Evolutionary conservation across 106 monocot genomes (phyloP).

Genomic region (Dactylorhiza incarnata): DNA sequence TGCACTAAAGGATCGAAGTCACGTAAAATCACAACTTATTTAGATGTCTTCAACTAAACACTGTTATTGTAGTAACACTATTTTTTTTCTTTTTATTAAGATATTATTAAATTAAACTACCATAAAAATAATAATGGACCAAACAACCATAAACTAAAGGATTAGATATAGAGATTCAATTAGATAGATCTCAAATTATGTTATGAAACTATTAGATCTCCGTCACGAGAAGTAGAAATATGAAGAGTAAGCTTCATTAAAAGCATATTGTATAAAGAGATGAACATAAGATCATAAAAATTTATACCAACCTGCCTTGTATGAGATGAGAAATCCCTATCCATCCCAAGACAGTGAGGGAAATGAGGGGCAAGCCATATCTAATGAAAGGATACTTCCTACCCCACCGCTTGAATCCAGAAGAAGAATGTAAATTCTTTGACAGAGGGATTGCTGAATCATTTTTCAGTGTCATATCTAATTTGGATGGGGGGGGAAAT

Average conservation of each 20-base stretch:
- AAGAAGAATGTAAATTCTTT: conserved; percentile 34
- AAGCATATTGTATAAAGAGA: neutral
- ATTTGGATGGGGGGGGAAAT: neutral
- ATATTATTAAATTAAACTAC: too few relatives aligned
- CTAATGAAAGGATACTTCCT: conserved; percentile 70
- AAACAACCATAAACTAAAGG: too few relatives aligned
- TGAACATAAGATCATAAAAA: neutral
- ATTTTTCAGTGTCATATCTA: conserved; percentile 9
- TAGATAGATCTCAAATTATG: neutral
- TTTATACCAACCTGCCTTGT: conserved; percentile 58
- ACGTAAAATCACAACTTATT: neutral
- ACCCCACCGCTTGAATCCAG: conserved; percentile 78
- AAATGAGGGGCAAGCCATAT: conserved; percentile 84
- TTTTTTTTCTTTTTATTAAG: too few relatives aligned
- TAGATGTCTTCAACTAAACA: neutral
- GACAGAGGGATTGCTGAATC: conserved; percentile 12
- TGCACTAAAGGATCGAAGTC: neutral
- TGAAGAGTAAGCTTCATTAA: neutral
- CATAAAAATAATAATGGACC: too few relatives aligned
- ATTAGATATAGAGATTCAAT: neutral
- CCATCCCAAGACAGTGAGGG: conserved; percentile 69
- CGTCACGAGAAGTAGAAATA: neutral
- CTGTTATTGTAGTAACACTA: neutral
- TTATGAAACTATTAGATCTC: neutral
- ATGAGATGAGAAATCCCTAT: conserved; percentile 87